These are phyloP conservation scores for Pseudocercospora vitis DNA, from an alignment of 2,329 filamentous ascomycete genomes.

Conservation along the genomic window DNA sequence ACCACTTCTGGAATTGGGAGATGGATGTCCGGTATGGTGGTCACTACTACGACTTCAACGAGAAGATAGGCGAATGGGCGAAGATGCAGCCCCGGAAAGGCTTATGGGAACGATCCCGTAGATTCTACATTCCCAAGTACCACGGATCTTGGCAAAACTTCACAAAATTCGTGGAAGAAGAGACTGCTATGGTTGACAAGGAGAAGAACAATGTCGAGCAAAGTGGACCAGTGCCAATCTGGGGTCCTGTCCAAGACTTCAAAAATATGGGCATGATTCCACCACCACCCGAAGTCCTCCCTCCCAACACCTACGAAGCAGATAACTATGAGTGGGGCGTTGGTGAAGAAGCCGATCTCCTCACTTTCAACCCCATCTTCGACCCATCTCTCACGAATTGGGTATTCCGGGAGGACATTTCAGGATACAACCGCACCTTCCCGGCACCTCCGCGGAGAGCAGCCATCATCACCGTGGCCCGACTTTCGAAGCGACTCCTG, in stretches of 20 bases:
- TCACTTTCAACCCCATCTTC: conserved; percentile 77
- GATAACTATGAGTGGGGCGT: conserved; percentile 75
- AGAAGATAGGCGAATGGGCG: conserved; percentile 63
- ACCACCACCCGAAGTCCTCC: conserved; percentile 63
- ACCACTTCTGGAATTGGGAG: conserved; percentile 79
- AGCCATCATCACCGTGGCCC: conserved; percentile 75
- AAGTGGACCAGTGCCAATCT: conserved; percentile 57
- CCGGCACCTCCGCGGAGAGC: conserved; percentile 67
- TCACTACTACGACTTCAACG: conserved; percentile 79
- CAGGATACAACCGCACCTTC: conserved; percentile 60
- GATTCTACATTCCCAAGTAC: conserved; percentile 69
- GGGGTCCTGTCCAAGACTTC: conserved; percentile 58
- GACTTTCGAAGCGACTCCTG: conserved; percentile 69
- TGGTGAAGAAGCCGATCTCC: conserved; percentile 71
- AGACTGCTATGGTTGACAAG: conserved; percentile 51
- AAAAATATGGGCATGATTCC: conserved; percentile 54
- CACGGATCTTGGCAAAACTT: conserved; percentile 70
- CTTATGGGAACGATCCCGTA: conserved; percentile 70
- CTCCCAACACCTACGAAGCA: conserved; percentile 58
- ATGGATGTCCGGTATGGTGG: conserved; percentile 80
- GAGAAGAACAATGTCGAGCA: conserved; percentile 53
- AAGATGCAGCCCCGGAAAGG: conserved; percentile 68
- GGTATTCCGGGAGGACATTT: conserved; percentile 68
- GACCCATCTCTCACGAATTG: conserved; percentile 71
- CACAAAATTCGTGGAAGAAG: conserved; percentile 62